Percentiles rank a stretch among this genome's conserved stretches.
Evolutionary conservation across 192 early-diverging fungal genomes (phyloP).

Genomic region (Linnemannia zychae): DNA sequence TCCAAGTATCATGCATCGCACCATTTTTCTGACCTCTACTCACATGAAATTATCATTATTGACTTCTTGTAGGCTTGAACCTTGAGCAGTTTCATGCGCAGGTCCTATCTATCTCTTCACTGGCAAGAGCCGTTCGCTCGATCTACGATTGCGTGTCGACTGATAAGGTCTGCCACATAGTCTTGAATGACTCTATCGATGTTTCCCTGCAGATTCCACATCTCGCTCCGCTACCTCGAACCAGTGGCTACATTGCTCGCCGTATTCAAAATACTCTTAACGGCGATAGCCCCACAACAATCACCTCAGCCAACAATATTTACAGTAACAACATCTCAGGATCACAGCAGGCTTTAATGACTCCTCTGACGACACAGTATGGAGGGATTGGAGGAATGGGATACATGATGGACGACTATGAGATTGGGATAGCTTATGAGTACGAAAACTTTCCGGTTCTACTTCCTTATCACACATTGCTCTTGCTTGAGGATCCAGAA

Average conservation of each 20-base stretch:
- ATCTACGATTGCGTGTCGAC: conserved; percentile 69
- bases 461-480: conserved; percentile 88
- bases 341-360: conserved; percentile 47
- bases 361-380: conserved; percentile 35
- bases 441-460: conserved; percentile 80
- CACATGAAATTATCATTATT: neutral
- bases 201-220: conserved; percentile 77
- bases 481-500: conserved; percentile 88
- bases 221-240: conserved; percentile 41
- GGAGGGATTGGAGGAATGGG: conserved; percentile 40
- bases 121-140: conserved; percentile 73
- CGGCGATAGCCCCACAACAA: conserved; percentile 27
- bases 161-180: conserved; percentile 69
- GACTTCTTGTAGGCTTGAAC: conserved; percentile 1
- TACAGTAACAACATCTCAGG: conserved; percentile 6
- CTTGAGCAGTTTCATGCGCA: conserved; percentile 60
- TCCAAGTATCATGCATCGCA: neutral
- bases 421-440: conserved; percentile 64
- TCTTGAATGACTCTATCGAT: conserved; percentile 84
- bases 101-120: conserved; percentile 68
- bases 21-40: neutral
- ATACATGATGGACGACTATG: conserved; percentile 51
- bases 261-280: conserved; percentile 16
- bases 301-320: neutral
- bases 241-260: conserved; percentile 27